Conservation (phyloP, 2,329 filamentous ascomycete genomes). For the Fusarium heterosporum region DNA sequence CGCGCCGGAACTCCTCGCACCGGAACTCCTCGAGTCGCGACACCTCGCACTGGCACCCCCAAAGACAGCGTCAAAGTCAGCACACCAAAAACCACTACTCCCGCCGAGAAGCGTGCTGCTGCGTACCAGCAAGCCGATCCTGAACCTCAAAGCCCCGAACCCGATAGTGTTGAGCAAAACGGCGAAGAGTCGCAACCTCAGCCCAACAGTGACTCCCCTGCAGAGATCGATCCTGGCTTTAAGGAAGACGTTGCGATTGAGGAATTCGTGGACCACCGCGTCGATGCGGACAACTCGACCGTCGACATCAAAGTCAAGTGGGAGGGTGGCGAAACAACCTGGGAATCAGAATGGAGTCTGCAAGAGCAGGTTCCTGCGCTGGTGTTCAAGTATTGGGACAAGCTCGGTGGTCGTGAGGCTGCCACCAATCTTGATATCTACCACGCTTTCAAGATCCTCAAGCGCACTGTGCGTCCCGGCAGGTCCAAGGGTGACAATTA, state of each 20-base stretch:
- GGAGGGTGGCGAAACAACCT: slow-evolving; percentile 42
- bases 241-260: slow-evolving; percentile 43
- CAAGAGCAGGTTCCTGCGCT: slow-evolving; percentile 44
- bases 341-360: slow-evolving; percentile 46
- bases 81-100: slow-evolving; percentile 26
- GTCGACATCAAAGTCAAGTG: slow-evolving; percentile 44
- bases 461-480: slow-evolving; percentile 31
- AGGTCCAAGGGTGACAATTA: slow-evolving; percentile 27
- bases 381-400: slow-evolving; percentile 47
- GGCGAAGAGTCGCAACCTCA: slow-evolving; percentile 11
- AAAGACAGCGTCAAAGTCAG: neutral
- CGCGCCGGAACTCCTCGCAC: slow-evolving; percentile 21
- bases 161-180: slow-evolving; percentile 3
- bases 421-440: slow-evolving; percentile 43
- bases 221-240: slow-evolving; percentile 12
- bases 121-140: neutral
- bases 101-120: slow-evolving; percentile 12
- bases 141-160: neutral
- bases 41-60: slow-evolving; percentile 3
- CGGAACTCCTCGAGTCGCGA: slow-evolving; percentile 19
- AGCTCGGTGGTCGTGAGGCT: slow-evolving; percentile 40
- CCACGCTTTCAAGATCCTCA: slow-evolving; percentile 46
- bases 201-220: slow-evolving; percentile 22
- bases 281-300: slow-evolving; percentile 40
- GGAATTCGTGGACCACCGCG: slow-evolving; percentile 35